Evolutionary conservation across 371 early-diverging fungal genomes (phyloP), one percentile per base, ranked within the genome.

Genomic region (Mortierella polycephala): DNA sequence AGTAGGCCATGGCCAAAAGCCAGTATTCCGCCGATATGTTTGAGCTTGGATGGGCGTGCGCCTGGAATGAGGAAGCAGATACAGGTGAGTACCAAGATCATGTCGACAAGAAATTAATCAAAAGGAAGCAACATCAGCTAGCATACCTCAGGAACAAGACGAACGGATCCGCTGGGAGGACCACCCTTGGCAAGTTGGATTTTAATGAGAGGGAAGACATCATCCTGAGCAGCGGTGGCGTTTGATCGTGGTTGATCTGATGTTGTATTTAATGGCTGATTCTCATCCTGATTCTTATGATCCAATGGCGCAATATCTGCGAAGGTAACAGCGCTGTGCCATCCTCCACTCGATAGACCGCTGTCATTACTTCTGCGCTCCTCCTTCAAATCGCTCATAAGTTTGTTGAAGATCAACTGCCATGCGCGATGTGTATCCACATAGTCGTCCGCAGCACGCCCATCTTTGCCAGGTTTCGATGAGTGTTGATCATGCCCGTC

Each of bases 1-100:
- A 59, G 63, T 88, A 91, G 39, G 82, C 83, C 57, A 89, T 71
- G 9, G 62, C 69, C 14, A 86, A 70, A 5, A 85, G 60, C 66
- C 83, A 64, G 53, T 71, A 70, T 49, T 86, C 85, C 10, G 83
- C 79, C 8, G 76, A 70, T 30, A 83, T 69, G 16, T 74, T 79
- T 44, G 76, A 63, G 20, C 51, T 42, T n/a, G 66, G 71, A n/a
- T 67, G 68, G 5, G 62, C 62, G 41, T 57, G 57, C 44, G 53
- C 73, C 81, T 72, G 58, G 23, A 30, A 40, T 18, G 40, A 57
- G 8, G 56, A 44, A 21, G 30, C 12, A 60, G 53, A 54, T 13
- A 4, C 47, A 49, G 7, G 45, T 53, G 18, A 41, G 39, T 21
- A 46, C 13, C 12, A 40, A 18, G 23, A 49, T 30, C 12, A 21